A percentile compares a stretch with the other conserved stretches of the same genome.
phyloP scores from a whole-genome alignment of 2,329 filamentous ascomycete genomes.

The Fusarium concolor region DNA sequence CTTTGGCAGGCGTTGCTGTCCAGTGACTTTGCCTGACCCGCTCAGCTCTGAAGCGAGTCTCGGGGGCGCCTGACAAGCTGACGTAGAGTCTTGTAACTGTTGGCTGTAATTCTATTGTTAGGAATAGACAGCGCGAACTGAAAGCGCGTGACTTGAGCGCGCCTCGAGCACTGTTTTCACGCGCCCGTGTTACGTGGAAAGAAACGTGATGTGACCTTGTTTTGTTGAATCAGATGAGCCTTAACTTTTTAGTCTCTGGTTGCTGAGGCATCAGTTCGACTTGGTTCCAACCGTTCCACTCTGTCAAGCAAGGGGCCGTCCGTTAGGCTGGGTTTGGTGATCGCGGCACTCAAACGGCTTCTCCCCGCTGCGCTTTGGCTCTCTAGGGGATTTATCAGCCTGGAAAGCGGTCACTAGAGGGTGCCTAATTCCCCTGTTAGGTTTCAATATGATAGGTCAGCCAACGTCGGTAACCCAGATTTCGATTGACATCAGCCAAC shows the following conservation, averaged over 20 bases:
- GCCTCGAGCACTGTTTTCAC: constrained; percentile 29
- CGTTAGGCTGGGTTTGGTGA: constrained; percentile 7
- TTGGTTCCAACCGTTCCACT: constrained; percentile 9
- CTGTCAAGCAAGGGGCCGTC: constrained; percentile 23
- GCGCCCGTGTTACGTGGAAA: constrained; percentile 29
- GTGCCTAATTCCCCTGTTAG: constrained; percentile 29
- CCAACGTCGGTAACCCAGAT: constrained; percentile 5
- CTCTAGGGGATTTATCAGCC: constrained; percentile 21
- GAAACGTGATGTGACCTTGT: constrained; percentile 37
- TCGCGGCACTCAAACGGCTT: constrained; percentile 19
- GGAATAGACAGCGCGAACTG: background rate
- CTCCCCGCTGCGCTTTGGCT: constrained; percentile 20
- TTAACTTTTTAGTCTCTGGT: constrained; percentile 9
- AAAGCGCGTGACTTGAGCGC: constrained; percentile 35
- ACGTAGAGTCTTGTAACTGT: no score
- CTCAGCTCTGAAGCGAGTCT: constrained; percentile 28
- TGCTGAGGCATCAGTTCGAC: constrained; percentile 42
- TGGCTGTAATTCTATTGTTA: no score
- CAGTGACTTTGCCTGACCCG: constrained; percentile 41
- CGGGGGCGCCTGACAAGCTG: constrained; percentile 21
- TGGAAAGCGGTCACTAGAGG: constrained; percentile 17
- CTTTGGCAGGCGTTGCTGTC: constrained; percentile 36
- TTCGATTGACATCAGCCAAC: constrained; percentile 29
- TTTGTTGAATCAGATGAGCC: constrained; percentile 36
- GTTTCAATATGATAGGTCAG: background rate